Evolutionary conservation across 2,329 filamentous ascomycete genomes (phyloP), one percentile per base, ranked within the genome.

Genomic region (Aureobasidium sp.): DNA sequence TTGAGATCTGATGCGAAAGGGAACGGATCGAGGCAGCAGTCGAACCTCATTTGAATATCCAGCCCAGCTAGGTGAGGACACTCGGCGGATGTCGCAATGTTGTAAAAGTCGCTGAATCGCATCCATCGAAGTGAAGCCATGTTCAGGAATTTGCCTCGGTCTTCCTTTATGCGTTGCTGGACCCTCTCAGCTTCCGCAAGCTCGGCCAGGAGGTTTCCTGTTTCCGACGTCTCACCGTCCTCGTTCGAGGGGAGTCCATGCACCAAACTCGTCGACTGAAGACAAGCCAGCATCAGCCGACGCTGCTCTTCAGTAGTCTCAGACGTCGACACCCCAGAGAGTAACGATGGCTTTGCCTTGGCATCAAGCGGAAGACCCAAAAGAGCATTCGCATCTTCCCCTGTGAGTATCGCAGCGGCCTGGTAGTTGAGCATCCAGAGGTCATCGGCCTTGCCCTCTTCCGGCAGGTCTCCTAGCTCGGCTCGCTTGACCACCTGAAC

Each of bases 371-470:
- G 60, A 15, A 66, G 57, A 20, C 53, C n/a, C 15, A 66, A 31
- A 12, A 66, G 47, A 6, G 20, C 44, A 29, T 52, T 51, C 9
- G 62, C 64, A 42, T 58, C 57, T 27, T 27, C 25, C 7, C 62
- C 57, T 11, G 62, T 47, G 14, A 66, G 57, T 22, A 66, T 62
- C 11, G 60, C 64, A 9, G 64, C 64, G n/a, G 64, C 64, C 53
- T 66, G 64, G 22, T 64, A 66, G 31, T 47, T 66, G 8, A 66
- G 62, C 64, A 66, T 66, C 62, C 62, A 66, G 8, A 64, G 34
- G 8, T 62, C 47, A n/a, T 66, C 64, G 17, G 48, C 31, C 22
- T 45, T 41, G 31, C 55, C 62, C 12, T 53, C 41, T 2, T 45
- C 56, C 15, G 36, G 47, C 15, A 36, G 22, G 9, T 53, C 53